phyloP scores from a whole-genome alignment of 2,329 filamentous ascomycete genomes.

The Beauveria brongniartii region DNA sequence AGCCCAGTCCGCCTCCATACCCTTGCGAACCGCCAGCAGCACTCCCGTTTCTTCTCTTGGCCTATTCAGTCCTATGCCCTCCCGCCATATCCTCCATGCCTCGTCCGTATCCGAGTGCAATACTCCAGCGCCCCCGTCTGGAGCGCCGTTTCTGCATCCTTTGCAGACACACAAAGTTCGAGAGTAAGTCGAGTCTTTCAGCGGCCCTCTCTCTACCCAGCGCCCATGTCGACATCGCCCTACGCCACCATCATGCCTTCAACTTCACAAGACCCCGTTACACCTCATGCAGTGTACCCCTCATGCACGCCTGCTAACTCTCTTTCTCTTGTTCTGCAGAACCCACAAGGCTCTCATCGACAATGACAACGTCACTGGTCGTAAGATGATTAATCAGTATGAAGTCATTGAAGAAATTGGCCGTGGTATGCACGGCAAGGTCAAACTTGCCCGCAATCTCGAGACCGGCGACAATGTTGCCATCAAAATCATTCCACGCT shows the following conservation, averaged over 20 bases:
- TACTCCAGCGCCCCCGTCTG: conserved; percentile 39
- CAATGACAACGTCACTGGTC: conserved; percentile 77
- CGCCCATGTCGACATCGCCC: not conserved
- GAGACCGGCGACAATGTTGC: conserved; percentile 73
- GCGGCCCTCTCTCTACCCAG: conserved; percentile 2
- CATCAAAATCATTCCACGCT: conserved; percentile 97
- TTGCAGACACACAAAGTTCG: conserved; percentile 65
- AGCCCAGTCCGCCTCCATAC: conserved; percentile 30
- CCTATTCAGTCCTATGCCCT: conserved; percentile 47
- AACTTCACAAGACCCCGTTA: not conserved
- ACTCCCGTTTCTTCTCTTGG: conserved; percentile 55
- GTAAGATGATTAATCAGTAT: conserved; percentile 96
- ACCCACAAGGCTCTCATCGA: conserved; percentile 90
- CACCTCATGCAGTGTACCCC: conserved; percentile 5
- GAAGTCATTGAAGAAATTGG: conserved; percentile 95
- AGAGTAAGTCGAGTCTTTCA: conserved; percentile 50
- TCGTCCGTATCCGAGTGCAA: conserved; percentile 45
- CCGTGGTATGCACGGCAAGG: conserved; percentile 92
- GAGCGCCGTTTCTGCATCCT: conserved; percentile 60
- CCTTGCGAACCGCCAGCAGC: conserved; percentile 42
- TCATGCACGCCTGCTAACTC: not conserved
- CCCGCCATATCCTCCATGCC: conserved; percentile 30
- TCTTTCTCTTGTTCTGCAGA: conserved; percentile 30
- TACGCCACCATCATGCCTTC: not conserved
- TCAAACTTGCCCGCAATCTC: conserved; percentile 83